These are phyloP conservation scores for Atkinsonella texensis DNA, from an alignment of 2,329 filamentous ascomycete genomes.

Conservation along the genomic window DNA sequence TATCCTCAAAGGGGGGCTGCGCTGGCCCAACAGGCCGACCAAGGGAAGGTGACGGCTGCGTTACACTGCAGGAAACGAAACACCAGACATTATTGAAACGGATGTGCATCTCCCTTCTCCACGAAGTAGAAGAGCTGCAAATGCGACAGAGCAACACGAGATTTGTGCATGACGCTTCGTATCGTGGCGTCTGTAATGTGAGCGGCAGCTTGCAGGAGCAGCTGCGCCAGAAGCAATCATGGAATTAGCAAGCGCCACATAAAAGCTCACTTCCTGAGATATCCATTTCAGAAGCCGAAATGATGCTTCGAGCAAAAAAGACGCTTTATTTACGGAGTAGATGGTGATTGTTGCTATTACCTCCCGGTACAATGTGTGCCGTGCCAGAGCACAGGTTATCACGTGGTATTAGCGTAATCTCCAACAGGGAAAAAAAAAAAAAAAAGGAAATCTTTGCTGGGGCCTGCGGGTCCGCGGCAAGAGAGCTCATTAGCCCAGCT, in stretches of 20 bases:
- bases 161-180: not conserved
- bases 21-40: not conserved
- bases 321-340: too few species aligned
- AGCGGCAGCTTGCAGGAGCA: not conserved
- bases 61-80: not conserved
- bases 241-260: not conserved
- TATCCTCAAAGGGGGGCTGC: not conserved
- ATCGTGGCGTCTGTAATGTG: not conserved
- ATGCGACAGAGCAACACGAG: not conserved
- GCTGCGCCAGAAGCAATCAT: not conserved
- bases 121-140: not conserved
- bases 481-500: not conserved
- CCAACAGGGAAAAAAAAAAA: too few species aligned
- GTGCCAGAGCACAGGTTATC: not conserved
- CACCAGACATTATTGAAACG: not conserved
- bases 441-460: too few species aligned
- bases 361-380: not conserved
- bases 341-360: not conserved
- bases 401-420: not conserved
- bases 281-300: too few species aligned
- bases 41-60: not conserved
- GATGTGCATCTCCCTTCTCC: not conserved
- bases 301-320: too few species aligned
- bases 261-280: not conserved
- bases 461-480: not conserved